Evolutionary conservation across 257 asterid genomes (phyloP), one percentile per base, ranked within the genome.

Genomic region (Solanum pinnatisectum): DNA sequence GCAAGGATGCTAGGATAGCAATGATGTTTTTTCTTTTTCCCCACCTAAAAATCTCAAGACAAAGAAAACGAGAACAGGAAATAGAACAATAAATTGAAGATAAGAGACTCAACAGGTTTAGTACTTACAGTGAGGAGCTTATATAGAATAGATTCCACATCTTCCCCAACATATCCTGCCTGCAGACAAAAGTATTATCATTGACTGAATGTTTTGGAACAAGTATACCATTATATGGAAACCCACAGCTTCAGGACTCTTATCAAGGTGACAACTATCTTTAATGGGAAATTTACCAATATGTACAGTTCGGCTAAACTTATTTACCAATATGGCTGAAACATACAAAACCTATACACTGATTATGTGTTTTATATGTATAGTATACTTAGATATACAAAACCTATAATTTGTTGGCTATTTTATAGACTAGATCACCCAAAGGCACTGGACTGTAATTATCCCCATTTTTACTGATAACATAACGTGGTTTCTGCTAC

Each of bases 131-230:
- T 90, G 84, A 97, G 98, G 85, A 97, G 98, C 94, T 97, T 97
- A 92, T 97, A 96, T 88, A 97, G 93, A 88, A 97, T 97, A 91
- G 99, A 97, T 89, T 97, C 99, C 14, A 97, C 99, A 91, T 97
- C 99, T 90, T 97, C 99, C 89, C 99, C 99, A 83, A 97, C 99
- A 92, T 97, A 97, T 79, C 99, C 99, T 76, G 99, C 99, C 99
- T 97, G 98, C 88, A 91, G 86, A 91, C 25, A 87, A 87, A 65
- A 72, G 84, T 86, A 76, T 7, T 46, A 10, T 32, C 86, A 82
- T 82, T 74, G 52, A 74, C 30, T 36, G 52, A 10, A 22, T 11
- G 13, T 74, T 22, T 22, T 3, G 7, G 32, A 74, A 37, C 83
- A 44, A 56, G 88, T 86, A 52, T 86, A 27, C 13, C 67, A 44